Conservation (phyloP, 805 yeast genomes). For the Pichia paraexigua region DNA sequence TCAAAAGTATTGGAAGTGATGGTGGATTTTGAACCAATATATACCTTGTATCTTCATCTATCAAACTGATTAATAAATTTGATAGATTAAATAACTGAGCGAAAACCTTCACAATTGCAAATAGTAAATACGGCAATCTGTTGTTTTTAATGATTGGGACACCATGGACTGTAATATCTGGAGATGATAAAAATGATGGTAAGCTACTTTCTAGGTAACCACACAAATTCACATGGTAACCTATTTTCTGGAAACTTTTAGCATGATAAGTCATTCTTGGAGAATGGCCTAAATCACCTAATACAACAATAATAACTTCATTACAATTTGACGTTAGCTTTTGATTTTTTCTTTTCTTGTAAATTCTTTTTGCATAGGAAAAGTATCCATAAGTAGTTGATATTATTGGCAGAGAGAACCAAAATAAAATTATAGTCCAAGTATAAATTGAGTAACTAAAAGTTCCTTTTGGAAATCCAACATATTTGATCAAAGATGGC, state of each 20-base stretch:
- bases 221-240: slow-evolving; percentile 72
- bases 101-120: slow-evolving; percentile 52
- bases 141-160: slow-evolving; percentile 35
- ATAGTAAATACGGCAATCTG: slow-evolving; percentile 45
- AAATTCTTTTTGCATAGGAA: slow-evolving; percentile 14
- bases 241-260: slow-evolving; percentile 56
- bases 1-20: slow-evolving; percentile 68
- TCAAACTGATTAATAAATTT: slow-evolving; percentile 40
- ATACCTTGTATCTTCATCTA: slow-evolving; percentile 55
- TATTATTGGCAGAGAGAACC: slow-evolving; percentile 39
- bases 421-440: slow-evolving; percentile 38
- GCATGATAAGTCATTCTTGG: slow-evolving; percentile 95
- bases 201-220: slow-evolving; percentile 66
- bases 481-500: slow-evolving; percentile 14
- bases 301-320: slow-evolving; percentile 68
- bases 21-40: slow-evolving; percentile 91
- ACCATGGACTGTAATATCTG: slow-evolving; percentile 39
- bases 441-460: slow-evolving; percentile 32
- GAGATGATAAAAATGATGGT: slow-evolving; percentile 42
- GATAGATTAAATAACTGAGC: slow-evolving; percentile 45
- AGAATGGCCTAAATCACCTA: slow-evolving; percentile 92
- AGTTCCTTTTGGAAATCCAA: slow-evolving; percentile 17
- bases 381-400: slow-evolving; percentile 35
- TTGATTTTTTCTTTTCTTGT: slow-evolving; percentile 10
- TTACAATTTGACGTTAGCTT: slow-evolving; percentile 24